Percentiles rank a stretch among this genome's conserved stretches.
These are phyloP conservation scores for Bathelium albidoporum DNA, from an alignment of 495 filamentous ascomycete genomes.

Conservation along the genomic window DNA sequence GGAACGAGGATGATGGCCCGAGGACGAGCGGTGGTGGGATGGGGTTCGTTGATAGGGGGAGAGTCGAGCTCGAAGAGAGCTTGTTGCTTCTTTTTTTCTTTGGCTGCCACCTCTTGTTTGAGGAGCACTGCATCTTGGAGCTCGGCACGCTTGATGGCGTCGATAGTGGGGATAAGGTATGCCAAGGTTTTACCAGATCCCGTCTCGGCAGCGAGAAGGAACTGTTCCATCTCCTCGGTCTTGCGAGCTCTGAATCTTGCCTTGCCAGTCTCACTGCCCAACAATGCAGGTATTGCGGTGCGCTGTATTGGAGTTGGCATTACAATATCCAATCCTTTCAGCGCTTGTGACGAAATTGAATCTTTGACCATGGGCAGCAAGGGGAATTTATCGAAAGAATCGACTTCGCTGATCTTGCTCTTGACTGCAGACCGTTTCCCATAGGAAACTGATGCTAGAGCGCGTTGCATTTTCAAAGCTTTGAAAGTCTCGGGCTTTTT, in stretches of 20 bases:
- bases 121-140: conserved; percentile 46
- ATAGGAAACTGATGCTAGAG: conserved; percentile 64
- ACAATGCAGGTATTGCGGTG: conserved; percentile 70
- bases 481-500: conserved; percentile 44
- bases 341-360: conserved; percentile 57
- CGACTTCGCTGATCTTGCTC: conserved; percentile 52
- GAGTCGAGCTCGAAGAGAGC: conserved; percentile 43
- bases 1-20: conserved; percentile 82
- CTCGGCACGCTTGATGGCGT: conserved; percentile 75
- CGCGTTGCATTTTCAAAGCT: conserved; percentile 89
- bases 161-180: conserved; percentile 71
- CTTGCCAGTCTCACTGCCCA: conserved; percentile 38
- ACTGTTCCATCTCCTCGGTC: conserved; percentile 50
- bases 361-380: conserved; percentile 64
- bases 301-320: conserved; percentile 80
- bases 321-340: conserved; percentile 59
- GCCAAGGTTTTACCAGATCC: conserved; percentile 94
- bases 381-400: conserved; percentile 69
- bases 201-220: conserved; percentile 87
- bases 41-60: conserved; percentile 49
- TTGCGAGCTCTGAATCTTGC: conserved; percentile 19
- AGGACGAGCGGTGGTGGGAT: conserved; percentile 65
- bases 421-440: conserved; percentile 59
- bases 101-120: conserved; percentile 32
- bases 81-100: conserved; percentile 35